Evolutionary conservation across 768 basidiomycete genomes (phyloP).

Genomic region (Psilocybe subaeruginosa): DNA sequence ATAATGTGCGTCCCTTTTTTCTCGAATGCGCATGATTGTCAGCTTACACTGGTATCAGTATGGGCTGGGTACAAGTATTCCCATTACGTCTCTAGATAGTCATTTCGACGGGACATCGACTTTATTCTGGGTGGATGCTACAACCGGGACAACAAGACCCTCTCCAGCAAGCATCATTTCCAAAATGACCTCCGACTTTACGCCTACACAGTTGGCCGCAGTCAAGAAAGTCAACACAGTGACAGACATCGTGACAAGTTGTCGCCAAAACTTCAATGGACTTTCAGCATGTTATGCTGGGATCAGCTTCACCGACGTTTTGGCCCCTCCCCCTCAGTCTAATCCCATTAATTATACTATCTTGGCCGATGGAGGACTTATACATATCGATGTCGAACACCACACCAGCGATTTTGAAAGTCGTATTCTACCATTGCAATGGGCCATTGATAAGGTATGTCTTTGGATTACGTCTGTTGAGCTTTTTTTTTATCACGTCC

Average conservation of each 20-base stretch:
- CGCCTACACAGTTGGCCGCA: constrained; percentile 43
- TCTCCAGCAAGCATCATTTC: constrained; percentile 63
- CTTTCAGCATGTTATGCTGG: constrained; percentile 74
- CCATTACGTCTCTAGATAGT: constrained; percentile 47
- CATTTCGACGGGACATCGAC: constrained; percentile 56
- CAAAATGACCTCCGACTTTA: constrained; percentile 57
- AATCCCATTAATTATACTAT: constrained; percentile 68
- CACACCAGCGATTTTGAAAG: constrained; percentile 73
- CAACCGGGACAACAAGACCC: constrained; percentile 56
- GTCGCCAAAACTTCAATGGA: constrained; percentile 75
- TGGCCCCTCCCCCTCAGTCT: constrained; percentile 34
- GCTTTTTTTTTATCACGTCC: background rate
- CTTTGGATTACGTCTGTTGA: background rate
- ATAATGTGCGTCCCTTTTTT: constrained; percentile 45
- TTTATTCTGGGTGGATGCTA: constrained; percentile 72
- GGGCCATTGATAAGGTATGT: constrained; percentile 72
- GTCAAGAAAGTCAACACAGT: constrained; percentile 53
- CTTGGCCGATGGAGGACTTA: constrained; percentile 65
- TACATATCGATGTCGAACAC: constrained; percentile 62
- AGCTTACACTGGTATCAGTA: constrained; percentile 40
- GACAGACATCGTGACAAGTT: constrained; percentile 53
- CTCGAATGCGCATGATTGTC: background rate
- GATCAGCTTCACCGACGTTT: constrained; percentile 62
- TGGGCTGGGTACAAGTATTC: constrained; percentile 61
- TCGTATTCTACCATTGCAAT: constrained; percentile 72